These are phyloP conservation scores for Cairneyella variabilis DNA, from an alignment of 495 filamentous ascomycete species.

Conservation along the genomic window DNA sequence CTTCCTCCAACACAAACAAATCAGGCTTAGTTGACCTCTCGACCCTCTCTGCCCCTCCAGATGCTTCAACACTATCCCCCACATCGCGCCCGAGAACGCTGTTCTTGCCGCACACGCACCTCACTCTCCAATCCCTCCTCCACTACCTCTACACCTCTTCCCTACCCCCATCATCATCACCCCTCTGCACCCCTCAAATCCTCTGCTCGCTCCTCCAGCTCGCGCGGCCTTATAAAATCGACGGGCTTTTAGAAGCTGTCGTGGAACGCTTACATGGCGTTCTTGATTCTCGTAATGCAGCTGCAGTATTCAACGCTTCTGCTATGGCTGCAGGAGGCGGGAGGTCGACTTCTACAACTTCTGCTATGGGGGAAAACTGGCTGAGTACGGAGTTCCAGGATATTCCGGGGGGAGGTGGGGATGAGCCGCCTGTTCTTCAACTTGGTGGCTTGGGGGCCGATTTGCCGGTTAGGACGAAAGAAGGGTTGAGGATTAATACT, in stretches of 20 bases:
- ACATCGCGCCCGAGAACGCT: constrained; percentile 76
- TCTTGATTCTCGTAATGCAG: constrained; percentile 88
- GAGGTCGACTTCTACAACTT: constrained; percentile 33
- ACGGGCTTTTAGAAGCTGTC: constrained; percentile 85
- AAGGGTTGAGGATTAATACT: constrained; percentile 29
- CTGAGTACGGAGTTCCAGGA: constrained; percentile 13
- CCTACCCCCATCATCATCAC: constrained; percentile 67
- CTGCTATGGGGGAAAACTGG: constrained; percentile 21
- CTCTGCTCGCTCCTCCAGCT: constrained; percentile 93
- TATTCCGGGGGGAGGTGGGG: constrained; percentile 1
- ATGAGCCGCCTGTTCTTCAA: constrained; percentile 1
- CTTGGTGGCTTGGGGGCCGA: constrained; percentile 5
- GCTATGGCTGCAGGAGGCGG: constrained; percentile 98
- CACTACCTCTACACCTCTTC: constrained; percentile 91
- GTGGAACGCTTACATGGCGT: constrained; percentile 88
- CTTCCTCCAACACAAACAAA: constrained; percentile 28
- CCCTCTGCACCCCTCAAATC: constrained; percentile 90
- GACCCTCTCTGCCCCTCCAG: constrained; percentile 36
- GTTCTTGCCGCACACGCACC: constrained; percentile 87
- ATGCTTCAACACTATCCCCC: constrained; percentile 55
- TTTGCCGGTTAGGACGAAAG: constrained; percentile 7
- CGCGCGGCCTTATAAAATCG: constrained; percentile 86
- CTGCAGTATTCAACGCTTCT: constrained; percentile 95
- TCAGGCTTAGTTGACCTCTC: constrained; percentile 30
- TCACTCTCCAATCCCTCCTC: constrained; percentile 81